These are phyloP conservation scores for Penicillium coprophilum DNA, from an alignment of 495 filamentous ascomycete genomes.

Conservation along the genomic window DNA sequence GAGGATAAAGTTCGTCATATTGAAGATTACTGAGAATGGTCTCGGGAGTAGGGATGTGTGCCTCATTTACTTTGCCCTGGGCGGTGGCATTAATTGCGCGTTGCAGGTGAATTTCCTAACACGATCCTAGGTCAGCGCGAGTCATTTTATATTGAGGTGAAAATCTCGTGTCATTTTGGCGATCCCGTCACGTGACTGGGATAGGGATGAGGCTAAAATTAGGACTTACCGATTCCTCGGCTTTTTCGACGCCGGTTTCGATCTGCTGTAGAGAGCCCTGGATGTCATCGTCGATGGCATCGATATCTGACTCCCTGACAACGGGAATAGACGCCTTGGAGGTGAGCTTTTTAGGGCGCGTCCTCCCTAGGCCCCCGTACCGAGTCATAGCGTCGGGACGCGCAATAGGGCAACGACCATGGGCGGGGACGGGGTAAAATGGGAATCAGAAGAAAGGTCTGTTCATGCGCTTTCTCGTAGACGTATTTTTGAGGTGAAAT, in stretches of 20 bases:
- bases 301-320: slow-evolving; percentile 86
- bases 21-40: slow-evolving; percentile 68
- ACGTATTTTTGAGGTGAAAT: slow-evolving; percentile 57
- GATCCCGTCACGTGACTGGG: slow-evolving; percentile 56
- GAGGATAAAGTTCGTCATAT: slow-evolving; percentile 87
- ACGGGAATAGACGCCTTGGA: slow-evolving; percentile 83
- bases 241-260: slow-evolving; percentile 94
- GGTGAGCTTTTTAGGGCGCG: slow-evolving; percentile 86
- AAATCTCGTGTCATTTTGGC: slow-evolving; percentile 32
- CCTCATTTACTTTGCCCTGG: slow-evolving; percentile 68
- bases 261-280: slow-evolving; percentile 71
- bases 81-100: slow-evolving; percentile 79
- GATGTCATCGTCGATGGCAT: slow-evolving; percentile 66
- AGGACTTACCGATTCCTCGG: slow-evolving; percentile 89
- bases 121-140: slow-evolving; percentile 20
- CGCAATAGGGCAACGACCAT: slow-evolving; percentile 47
- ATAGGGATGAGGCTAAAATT: slow-evolving; percentile 42
- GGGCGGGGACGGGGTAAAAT: slow-evolving; percentile 42
- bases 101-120: slow-evolving; percentile 97
- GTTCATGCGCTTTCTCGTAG: slow-evolving; percentile 56
- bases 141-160: slow-evolving; percentile 18
- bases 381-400: slow-evolving; percentile 67
- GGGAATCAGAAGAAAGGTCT: slow-evolving; percentile 43
- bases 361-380: slow-evolving; percentile 56
- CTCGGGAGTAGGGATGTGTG: slow-evolving; percentile 85